phyloP scores from a whole-genome alignment of 1,139 yeast species.

The Meyerozyma sp. region DNA sequence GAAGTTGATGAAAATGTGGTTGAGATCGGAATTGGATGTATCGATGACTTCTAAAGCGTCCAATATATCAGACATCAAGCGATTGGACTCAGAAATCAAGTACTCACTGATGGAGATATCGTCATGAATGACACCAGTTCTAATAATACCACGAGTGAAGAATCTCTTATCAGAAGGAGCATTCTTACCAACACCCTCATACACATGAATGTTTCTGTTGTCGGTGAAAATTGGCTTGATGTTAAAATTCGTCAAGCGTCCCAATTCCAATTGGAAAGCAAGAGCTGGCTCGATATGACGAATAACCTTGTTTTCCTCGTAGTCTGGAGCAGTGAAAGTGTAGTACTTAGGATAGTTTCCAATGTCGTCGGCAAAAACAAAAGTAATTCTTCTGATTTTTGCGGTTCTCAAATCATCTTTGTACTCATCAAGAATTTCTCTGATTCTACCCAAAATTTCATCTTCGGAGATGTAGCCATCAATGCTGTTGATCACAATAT shows the following conservation, averaged over 20 bases:
- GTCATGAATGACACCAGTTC: slow-evolving; percentile 92
- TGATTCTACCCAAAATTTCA: slow-evolving; percentile 57
- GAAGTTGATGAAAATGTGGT: slow-evolving; percentile 94
- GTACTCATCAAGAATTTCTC: slow-evolving; percentile 62
- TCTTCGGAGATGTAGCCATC: slow-evolving; percentile 73
- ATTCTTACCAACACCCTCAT: slow-evolving; percentile 93
- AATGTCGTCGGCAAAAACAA: slow-evolving; percentile 75
- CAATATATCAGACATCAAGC: slow-evolving; percentile 91
- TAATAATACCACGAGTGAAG: slow-evolving; percentile 93
- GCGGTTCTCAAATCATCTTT: slow-evolving; percentile 65
- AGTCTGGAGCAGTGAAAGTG: slow-evolving; percentile 88
- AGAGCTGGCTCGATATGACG: slow-evolving; percentile 98
- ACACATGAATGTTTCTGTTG: slow-evolving; percentile 95
- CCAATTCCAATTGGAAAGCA: slow-evolving; percentile 94
- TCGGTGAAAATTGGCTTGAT: slow-evolving; percentile 94
- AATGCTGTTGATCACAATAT: slow-evolving; percentile 66
- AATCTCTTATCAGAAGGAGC: slow-evolving; percentile 91
- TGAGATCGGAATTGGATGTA: slow-evolving; percentile 90
- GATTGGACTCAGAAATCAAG: slow-evolving; percentile 90
- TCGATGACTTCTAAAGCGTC: slow-evolving; percentile 94
- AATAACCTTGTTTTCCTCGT: slow-evolving; percentile 78
- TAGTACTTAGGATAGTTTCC: slow-evolving; percentile 93
- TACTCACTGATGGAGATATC: slow-evolving; percentile 91
- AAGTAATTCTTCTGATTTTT: slow-evolving; percentile 86
- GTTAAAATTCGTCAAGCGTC: slow-evolving; percentile 89